Evolutionary conservation across 1,284 basidiomycete genomes (phyloP), one percentile per base, ranked within the genome.

Genomic region (Chondrostereum purpureum): DNA sequence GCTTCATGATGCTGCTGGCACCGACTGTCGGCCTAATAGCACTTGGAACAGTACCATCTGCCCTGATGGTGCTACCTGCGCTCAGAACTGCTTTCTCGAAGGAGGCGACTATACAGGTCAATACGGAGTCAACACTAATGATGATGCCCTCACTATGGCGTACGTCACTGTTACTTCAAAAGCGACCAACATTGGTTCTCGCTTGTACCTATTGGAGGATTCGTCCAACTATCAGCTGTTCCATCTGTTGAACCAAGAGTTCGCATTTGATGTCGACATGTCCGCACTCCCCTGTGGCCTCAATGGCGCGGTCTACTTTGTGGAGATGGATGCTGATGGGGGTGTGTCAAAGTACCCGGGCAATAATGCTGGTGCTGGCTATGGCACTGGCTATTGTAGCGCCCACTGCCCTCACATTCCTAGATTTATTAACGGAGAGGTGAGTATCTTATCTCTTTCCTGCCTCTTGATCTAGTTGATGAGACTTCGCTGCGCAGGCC

Each of bases 11-110:
- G 65, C 64, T 44, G 55, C 56, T 42, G 63, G 63, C 42, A 70
- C 69, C 49, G 77, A 78, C 64, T 78, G 76, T 62, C 77, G 75
- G 63, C 75, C 71, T n/a, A 74, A 75, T 18, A 75, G 75, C 63
- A 57, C 59, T 10, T 76, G 73, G 73, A 66, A 78, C 55, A 50
- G 65, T 5, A 59, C 66, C 3, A 55, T 76, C 42, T 79, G 77
- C 57, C 68, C 75, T 20, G 69, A 73, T 53, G 55, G 59, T 13
- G 55, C 54, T 5, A 73, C 70, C 39, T 77, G 75, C 56, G 69
- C 70, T 5, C 48, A 58, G 19, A 73, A 74, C 63, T 80, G 77
- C 53, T 76, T 74, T 10, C 60, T 80, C 50, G 77, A 80, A 48
- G 77, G 78, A 50, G 77, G 75, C 16, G 72, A 77, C 60, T 79